These are phyloP conservation scores for Fusarium sarcochroum DNA, from an alignment of 2,329 filamentous ascomycete species.

Conservation along the genomic window DNA sequence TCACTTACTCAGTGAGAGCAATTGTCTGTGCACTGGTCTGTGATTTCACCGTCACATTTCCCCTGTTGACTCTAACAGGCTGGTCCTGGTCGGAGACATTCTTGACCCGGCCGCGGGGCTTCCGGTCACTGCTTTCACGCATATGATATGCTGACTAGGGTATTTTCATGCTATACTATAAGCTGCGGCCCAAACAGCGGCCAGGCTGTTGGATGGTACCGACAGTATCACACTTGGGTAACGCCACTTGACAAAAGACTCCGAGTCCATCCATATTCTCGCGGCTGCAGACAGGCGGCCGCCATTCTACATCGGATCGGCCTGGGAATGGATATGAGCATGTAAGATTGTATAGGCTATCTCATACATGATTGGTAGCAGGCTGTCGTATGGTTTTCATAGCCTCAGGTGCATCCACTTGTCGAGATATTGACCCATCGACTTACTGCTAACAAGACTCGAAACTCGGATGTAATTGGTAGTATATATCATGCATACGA, in stretches of 20 bases:
- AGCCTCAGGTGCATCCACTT: background rate
- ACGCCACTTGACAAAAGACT: slow-evolving; percentile 43
- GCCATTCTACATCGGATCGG: slow-evolving; percentile 19
- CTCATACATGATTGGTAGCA: slow-evolving; percentile 5
- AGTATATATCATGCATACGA: too few species aligned
- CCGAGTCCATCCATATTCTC: slow-evolving; percentile 10
- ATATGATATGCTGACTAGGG: slow-evolving; percentile 23
- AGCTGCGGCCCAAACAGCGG: slow-evolving; percentile 46
- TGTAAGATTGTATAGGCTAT: slow-evolving; percentile 19
- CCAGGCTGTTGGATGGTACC: slow-evolving; percentile 40
- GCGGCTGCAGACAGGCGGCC: slow-evolving; percentile 26
- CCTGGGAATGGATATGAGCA: slow-evolving; percentile 13
- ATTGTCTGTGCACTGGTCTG: slow-evolving; percentile 12
- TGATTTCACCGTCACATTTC: slow-evolving; percentile 30
- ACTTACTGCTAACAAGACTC: too few species aligned
- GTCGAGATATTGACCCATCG: background rate
- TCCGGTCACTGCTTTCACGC: slow-evolving; percentile 37
- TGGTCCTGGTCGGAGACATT: slow-evolving; percentile 28
- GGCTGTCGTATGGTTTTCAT: background rate
- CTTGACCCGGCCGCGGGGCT: slow-evolving; percentile 32
- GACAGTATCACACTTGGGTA: slow-evolving; percentile 27
- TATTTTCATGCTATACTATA: slow-evolving; percentile 32
- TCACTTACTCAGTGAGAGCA: slow-evolving; percentile 16
- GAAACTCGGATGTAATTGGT: too few species aligned
- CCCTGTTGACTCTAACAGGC: slow-evolving; percentile 30